Evolutionary conservation across 257 asterid genomes (phyloP).

Genomic region (Gynochthodes officinalis): DNA sequence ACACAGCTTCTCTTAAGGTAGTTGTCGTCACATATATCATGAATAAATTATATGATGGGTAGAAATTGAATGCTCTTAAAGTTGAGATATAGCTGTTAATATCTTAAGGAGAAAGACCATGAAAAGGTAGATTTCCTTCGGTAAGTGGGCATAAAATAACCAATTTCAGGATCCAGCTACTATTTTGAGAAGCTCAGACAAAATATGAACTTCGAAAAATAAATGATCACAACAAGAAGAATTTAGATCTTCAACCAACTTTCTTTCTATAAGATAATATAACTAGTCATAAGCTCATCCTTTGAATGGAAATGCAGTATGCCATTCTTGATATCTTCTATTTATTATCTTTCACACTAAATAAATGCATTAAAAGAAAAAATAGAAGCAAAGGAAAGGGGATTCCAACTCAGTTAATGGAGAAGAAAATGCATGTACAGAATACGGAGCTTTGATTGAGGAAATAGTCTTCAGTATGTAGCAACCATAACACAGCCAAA

Average conservation of each 20-base stretch:
- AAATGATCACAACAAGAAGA: not conserved
- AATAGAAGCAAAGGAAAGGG: not conserved
- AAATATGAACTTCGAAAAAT: too few species aligned
- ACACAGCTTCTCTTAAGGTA: too few species aligned
- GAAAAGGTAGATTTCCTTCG: too few species aligned
- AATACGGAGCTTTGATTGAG: not conserved
- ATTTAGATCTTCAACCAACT: not conserved
- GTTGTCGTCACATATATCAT: too few species aligned
- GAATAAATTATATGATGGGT: too few species aligned
- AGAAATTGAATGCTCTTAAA: too few species aligned
- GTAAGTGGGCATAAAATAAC: too few species aligned
- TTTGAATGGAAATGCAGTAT: not conserved
- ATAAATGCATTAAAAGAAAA: not conserved
- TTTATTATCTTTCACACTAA: not conserved
- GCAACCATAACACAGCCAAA: not conserved
- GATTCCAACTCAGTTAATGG: not conserved
- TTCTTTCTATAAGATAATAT: not conserved
- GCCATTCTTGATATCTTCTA: not conserved
- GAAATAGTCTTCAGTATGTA: not conserved
- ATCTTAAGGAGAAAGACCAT: too few species aligned
- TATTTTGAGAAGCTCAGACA: too few species aligned
- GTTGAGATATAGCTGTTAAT: too few species aligned
- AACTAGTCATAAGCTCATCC: not conserved
- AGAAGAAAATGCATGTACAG: not conserved
- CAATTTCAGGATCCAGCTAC: too few species aligned